Percentiles rank a stretch among this genome's conserved stretches.
Conservation (phyloP, 2,329 filamentous ascomycete species). For the Epichloe hybrida region DNA sequence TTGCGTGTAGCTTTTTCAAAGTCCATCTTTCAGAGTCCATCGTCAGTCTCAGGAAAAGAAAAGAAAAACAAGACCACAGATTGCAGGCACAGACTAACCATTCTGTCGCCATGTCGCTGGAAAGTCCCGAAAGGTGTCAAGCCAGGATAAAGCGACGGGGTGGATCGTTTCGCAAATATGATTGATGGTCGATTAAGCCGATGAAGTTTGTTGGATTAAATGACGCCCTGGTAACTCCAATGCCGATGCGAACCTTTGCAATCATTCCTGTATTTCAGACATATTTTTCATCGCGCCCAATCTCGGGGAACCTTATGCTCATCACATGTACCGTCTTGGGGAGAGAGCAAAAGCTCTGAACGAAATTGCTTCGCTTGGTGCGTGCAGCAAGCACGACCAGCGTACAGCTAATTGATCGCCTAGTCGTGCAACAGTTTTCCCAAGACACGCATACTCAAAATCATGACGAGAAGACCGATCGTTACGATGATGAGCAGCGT, state of each 20-base stretch:
- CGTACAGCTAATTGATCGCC: neutral
- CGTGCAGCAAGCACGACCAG: neutral
- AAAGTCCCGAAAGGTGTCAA: no score
- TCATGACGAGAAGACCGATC: conserved; percentile 91
- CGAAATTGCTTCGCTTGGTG: neutral
- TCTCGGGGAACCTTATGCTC: conserved; percentile 10
- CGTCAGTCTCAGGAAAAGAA: no score
- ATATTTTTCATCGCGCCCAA: neutral
- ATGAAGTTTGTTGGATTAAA: neutral
- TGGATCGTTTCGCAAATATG: conserved; percentile 20
- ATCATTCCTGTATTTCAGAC: conserved; percentile 4
- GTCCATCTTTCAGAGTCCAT: no score
- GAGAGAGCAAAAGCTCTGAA: neutral
- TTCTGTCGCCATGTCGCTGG: no score
- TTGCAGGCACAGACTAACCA: no score
- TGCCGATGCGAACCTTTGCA: conserved; percentile 17
- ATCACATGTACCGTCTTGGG: conserved; percentile 1
- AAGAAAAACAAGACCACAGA: no score
- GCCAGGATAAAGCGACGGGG: no score
- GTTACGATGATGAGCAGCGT: conserved; percentile 87
- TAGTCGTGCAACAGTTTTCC: conserved; percentile 36
- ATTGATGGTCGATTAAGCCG: neutral
- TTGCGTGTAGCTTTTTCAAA: no score
- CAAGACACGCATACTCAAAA: conserved; percentile 77
- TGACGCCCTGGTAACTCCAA: conserved; percentile 18